Evolutionary conservation across 148 eudicot genomes (phyloP), one percentile per base, ranked within the genome.

Genomic region (Vaccinium darrowii): DNA sequence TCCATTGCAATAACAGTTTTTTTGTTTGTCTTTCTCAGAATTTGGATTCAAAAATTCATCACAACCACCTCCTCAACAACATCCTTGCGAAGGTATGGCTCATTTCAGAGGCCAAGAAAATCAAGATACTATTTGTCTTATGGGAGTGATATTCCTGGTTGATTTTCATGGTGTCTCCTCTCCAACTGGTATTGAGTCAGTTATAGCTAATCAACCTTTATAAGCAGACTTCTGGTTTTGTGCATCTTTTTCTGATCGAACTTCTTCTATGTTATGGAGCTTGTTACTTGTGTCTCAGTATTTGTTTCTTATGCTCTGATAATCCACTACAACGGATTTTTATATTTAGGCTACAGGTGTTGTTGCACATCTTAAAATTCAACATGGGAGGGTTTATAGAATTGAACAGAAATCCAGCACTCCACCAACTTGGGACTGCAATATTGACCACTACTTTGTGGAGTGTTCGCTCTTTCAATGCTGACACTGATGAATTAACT

Each of bases 41-140:
- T 89, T 88, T 95, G 93, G 98, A 95, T 92, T 95, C 98, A 60
- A 95, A 95, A 88, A 95, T 95, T 84, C 98, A 95, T 85, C 98
- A 95, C 85, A 95, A 95, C 93, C 93, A 93, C 87, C 92, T 95
- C 75, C 93, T 95, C 80, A 95, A 95, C 92, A 95, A 95, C 88
- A 93, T 95, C 84, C 97, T 95, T 53, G 98, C 98, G 39, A 95
- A 95, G 98, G 98, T 94, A 92, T 57, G 78, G 63, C 79, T 72
- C 50, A 85, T 18, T 83, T n/a, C 39, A 9, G 13, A 52, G 33
- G 58, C 53, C 67, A 49, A 21, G 33, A 62, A 78, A 67, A 53
- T 39, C 71, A 62, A 58, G 81, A 76, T 51, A 56, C 5, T 79
- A n/a, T 84, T 39, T 75, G n/a, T 60, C 43, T 43, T 84, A 0